Evolutionary conservation across 345 rosid genomes (phyloP).

Genomic region (Populus euphratica): DNA sequence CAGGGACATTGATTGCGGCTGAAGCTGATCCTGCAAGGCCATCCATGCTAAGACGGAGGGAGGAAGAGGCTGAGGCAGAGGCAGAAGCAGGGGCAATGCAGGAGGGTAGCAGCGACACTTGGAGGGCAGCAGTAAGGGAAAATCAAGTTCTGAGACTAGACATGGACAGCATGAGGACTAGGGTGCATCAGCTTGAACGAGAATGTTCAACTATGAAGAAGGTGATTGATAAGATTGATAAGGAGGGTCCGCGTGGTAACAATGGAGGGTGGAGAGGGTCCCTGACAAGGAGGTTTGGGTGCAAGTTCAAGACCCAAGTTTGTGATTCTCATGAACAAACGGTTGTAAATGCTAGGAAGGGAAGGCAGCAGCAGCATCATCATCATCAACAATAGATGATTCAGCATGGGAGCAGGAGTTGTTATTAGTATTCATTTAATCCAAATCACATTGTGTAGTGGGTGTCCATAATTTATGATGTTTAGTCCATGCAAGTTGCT

Average conservation of each 20-base stretch:
- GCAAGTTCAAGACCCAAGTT: constrained; percentile 90
- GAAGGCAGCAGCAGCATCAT: constrained; percentile 29
- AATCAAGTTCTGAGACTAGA: constrained; percentile 91
- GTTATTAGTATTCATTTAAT: not conserved
- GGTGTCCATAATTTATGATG: constrained; percentile 12
- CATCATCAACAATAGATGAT: constrained; percentile 32
- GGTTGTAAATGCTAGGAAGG: constrained; percentile 49
- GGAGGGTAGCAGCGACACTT: constrained; percentile 31
- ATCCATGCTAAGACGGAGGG: constrained; percentile 30
- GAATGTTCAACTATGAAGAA: constrained; percentile 88
- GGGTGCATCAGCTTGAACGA: constrained; percentile 79
- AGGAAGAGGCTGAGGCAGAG: constrained; percentile 16
- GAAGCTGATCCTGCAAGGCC: constrained; percentile 46
- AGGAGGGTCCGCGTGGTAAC: constrained; percentile 26
- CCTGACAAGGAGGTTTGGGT: constrained; percentile 56
- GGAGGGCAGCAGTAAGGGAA: constrained; percentile 81
- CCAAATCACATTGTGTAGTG: not conserved
- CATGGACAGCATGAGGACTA: constrained; percentile 97
- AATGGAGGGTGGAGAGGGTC: constrained; percentile 52
- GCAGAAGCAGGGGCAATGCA: constrained; percentile 24
- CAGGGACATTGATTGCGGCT: constrained; percentile 69
- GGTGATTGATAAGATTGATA: constrained; percentile 73
- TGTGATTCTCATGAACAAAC: constrained; percentile 85
- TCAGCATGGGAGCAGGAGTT: not conserved
- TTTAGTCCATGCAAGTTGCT: not conserved